A percentile compares a stretch with the other conserved stretches of the same genome.
Evolutionary conservation across 768 basidiomycete species (phyloP).

Genomic region (Naganishia antarctica): DNA sequence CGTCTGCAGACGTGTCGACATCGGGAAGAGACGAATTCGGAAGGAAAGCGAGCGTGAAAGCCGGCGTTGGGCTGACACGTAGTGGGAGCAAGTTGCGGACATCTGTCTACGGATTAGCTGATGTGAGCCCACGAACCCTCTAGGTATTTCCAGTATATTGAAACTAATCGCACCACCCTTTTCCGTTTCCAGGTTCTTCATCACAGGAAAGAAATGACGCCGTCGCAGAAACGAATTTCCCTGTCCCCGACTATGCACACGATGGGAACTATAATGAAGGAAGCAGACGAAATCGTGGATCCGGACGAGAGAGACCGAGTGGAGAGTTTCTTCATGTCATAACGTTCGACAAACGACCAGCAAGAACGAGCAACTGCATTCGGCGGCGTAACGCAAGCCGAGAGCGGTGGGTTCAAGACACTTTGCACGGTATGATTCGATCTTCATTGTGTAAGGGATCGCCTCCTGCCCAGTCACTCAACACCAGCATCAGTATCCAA

Average conservation of each 20-base stretch:
- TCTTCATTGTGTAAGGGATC: too few relatives aligned
- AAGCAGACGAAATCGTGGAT: constrained; percentile 27
- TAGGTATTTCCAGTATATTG: too few relatives aligned
- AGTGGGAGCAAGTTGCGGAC: constrained; percentile 17
- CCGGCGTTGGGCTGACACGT: neutral
- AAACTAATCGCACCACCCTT: neutral
- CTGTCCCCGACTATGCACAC: constrained; percentile 27
- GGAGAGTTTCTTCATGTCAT: constrained; percentile 20
- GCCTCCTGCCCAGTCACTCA: too few relatives aligned
- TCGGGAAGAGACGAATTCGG: neutral
- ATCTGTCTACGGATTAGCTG: constrained; percentile 14
- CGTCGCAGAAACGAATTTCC: constrained; percentile 21
- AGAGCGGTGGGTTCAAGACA: too few relatives aligned
- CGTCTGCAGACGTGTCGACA: neutral
- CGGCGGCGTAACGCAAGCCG: too few relatives aligned
- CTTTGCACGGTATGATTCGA: too few relatives aligned
- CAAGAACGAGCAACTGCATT: too few relatives aligned
- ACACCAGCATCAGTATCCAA: too few relatives aligned
- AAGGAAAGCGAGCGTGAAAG: constrained; percentile 5
- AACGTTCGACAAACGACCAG: too few relatives aligned
- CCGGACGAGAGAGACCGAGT: constrained; percentile 23
- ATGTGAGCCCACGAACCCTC: too few relatives aligned
- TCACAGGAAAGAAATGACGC: constrained; percentile 3
- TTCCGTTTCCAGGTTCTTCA: neutral
- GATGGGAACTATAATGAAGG: constrained; percentile 11